Evolutionary conservation across 2,329 filamentous ascomycete genomes (phyloP), one percentile per base, ranked within the genome.

Genomic region (Microdochium bolleyi): DNA sequence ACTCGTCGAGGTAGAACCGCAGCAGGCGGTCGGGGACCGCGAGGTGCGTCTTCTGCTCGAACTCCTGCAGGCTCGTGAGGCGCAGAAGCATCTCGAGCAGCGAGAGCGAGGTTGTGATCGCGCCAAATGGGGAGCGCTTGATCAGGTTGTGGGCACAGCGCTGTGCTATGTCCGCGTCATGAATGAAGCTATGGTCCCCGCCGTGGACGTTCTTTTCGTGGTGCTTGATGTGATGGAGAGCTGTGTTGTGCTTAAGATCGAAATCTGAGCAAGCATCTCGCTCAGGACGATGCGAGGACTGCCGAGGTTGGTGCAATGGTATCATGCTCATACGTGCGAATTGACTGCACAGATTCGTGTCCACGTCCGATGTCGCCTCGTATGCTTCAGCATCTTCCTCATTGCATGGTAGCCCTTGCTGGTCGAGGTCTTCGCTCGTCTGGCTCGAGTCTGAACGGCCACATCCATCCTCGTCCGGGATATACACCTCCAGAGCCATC

Each of bases 51-150:
- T 83, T 80, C 73, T 96, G 92, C 65, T 95, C 88, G 67, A 94
- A 95, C 72, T 96, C 90, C 65, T 96, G 92, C 14, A 96, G 80
- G 22, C 90, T 89, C 3, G 88, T 85, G 49, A 96, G 79, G 44
- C 92, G 89, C 49, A 96, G 81, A 30, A 96, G 76, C 75, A 92
- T 94, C 68, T 96, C 92, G 52, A 96, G 80, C 9, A 96, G 80
- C 1, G 92, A 96, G 57, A 78, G 70, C 58, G 76, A 85, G 59
- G 70, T 78, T 1, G 72, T 73, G 53, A 82, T 76, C n/a, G 73
- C 68, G 24, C 73, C 72, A 55, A 81, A 77, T 2, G 76, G 76
- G 2, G 75, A 78, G 13, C 70, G 70, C 13, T 72, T 64, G 16
- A 71, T 66, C 4, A 70, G 67, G 2, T n/a, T n/a, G n/a, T 66